phyloP scores from a whole-genome alignment of 1,284 basidiomycete genomes.

The Cystobasidium pallidum region DNA sequence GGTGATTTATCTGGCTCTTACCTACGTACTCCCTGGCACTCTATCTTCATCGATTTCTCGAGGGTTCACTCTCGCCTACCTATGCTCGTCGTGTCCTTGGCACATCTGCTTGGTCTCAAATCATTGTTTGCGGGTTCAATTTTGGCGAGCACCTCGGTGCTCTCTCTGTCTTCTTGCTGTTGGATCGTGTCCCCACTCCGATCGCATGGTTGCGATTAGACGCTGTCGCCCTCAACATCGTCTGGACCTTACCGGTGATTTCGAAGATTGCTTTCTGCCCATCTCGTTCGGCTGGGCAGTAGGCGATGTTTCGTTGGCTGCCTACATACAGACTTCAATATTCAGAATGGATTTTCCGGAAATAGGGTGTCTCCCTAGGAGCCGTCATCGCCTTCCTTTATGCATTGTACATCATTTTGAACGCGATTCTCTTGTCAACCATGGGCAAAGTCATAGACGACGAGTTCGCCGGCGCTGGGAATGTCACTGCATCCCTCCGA shows the following conservation, averaged over 20 bases:
- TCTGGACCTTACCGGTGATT: constrained; percentile 56
- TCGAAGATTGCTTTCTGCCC: constrained; percentile 54
- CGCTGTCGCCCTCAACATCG: constrained; percentile 55
- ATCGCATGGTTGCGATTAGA: constrained; percentile 56
- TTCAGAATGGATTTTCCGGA: constrained; percentile 54
- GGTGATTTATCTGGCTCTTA: constrained; percentile 54
- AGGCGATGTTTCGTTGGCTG: constrained; percentile 57
- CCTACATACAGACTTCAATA: constrained; percentile 57
- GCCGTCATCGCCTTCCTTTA: constrained; percentile 55
- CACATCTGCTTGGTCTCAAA: constrained; percentile 56
- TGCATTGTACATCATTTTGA: constrained; percentile 53
- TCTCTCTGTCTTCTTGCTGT: constrained; percentile 54
- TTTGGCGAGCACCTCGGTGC: constrained; percentile 57
- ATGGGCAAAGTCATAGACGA: constrained; percentile 57
- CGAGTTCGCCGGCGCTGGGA: constrained; percentile 45
- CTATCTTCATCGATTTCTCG: constrained; percentile 56
- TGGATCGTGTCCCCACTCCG: constrained; percentile 53
- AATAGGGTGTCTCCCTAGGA: constrained; percentile 56
- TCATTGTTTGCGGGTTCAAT: constrained; percentile 54
- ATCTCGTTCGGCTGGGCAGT: constrained; percentile 58
- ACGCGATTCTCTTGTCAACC: constrained; percentile 55
- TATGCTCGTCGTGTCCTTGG: constrained; percentile 55
- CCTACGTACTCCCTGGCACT: constrained; percentile 54
- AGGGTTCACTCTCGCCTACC: constrained; percentile 56
- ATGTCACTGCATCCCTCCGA: constrained; percentile 53